Percentiles rank a stretch among this genome's conserved stretches.
Evolutionary conservation across 2,329 filamentous ascomycete genomes (phyloP).

Genomic region (Trichothecium roseum): DNA sequence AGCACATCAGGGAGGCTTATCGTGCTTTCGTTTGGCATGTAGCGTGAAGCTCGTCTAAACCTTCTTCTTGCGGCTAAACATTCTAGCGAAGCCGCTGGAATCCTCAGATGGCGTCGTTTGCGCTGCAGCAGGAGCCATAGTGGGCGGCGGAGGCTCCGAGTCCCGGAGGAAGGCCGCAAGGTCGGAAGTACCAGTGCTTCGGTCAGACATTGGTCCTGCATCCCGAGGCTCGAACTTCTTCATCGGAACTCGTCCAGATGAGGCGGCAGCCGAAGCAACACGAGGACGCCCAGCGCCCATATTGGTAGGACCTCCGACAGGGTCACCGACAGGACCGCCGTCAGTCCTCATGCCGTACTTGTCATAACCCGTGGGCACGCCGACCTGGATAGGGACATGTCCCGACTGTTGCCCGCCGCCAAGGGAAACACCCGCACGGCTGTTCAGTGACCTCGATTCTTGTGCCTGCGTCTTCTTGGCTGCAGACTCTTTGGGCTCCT

Average conservation of each 20-base stretch:
- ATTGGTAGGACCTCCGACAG: conserved; percentile 2
- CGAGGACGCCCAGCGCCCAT: too few species aligned
- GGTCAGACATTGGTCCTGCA: conserved; percentile 34
- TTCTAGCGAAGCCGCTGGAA: conserved; percentile 31
- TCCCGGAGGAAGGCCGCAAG: conserved; percentile 63
- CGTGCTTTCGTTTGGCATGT: too few species aligned
- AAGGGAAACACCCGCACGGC: conserved; percentile 21
- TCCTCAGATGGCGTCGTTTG: conserved; percentile 23
- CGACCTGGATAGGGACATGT: conserved; percentile 44
- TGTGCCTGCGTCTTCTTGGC: conserved; percentile 14
- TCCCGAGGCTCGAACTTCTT: conserved; percentile 50
- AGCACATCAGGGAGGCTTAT: too few species aligned
- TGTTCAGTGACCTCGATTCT: conserved; percentile 25
- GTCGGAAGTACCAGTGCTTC: conserved; percentile 54
- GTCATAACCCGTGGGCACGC: conserved; percentile 34
- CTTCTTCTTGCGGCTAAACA: conserved; percentile 42
- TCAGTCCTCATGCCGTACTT: conserved; percentile 23
- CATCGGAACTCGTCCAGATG: conserved; percentile 35
- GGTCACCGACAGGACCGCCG: conserved; percentile 7
- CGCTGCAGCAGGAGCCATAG: conserved; percentile 12
- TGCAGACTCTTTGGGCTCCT: conserved; percentile 14
- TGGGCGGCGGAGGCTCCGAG: conserved; percentile 49
- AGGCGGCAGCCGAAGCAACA: conserved; percentile 9
- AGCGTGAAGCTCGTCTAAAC: too few species aligned
- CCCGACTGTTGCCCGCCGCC: conserved; percentile 17